These are phyloP conservation scores for Chaetomium fimeti DNA, from an alignment of 495 filamentous ascomycete species.

Conservation along the genomic window DNA sequence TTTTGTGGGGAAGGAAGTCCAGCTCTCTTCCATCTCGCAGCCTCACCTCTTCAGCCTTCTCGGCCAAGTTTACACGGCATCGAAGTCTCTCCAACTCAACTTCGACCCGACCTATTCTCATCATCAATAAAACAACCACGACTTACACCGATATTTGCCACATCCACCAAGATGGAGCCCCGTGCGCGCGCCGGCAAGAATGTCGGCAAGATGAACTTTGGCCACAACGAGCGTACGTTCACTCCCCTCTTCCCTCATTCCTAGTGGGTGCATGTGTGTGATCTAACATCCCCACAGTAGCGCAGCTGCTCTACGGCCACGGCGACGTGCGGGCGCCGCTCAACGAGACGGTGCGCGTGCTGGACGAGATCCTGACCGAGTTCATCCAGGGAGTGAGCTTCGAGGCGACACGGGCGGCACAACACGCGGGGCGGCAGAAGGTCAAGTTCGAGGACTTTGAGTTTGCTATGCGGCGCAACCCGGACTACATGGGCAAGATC, in stretches of 20 bases:
- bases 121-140: not conserved
- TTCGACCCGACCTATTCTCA: not conserved
- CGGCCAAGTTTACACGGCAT: not conserved
- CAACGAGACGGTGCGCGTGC: slow-evolving; percentile 74
- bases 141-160: not conserved
- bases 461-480: slow-evolving; percentile 82
- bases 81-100: not conserved
- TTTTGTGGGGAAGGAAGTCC: slow-evolving; percentile 7
- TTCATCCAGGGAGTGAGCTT: slow-evolving; percentile 87
- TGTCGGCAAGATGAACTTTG: slow-evolving; percentile 87
- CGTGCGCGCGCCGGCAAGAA: slow-evolving; percentile 75
- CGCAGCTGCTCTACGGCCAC: slow-evolving; percentile 78
- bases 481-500: slow-evolving; percentile 82
- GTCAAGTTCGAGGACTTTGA: slow-evolving; percentile 98
- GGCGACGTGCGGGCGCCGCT: slow-evolving; percentile 73
- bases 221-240: slow-evolving; percentile 65
- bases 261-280: not conserved
- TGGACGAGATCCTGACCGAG: slow-evolving; percentile 93
- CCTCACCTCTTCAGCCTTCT: slow-evolving; percentile 15
- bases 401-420: slow-evolving; percentile 76
- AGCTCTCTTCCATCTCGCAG: slow-evolving; percentile 8
- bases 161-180: slow-evolving; percentile 59
- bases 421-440: slow-evolving; percentile 82
- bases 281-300: slow-evolving; percentile 52
- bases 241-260: slow-evolving; percentile 7